Base-by-base conservation (phyloP, 129 eudicot species). In the Arctium lappa region DNA sequence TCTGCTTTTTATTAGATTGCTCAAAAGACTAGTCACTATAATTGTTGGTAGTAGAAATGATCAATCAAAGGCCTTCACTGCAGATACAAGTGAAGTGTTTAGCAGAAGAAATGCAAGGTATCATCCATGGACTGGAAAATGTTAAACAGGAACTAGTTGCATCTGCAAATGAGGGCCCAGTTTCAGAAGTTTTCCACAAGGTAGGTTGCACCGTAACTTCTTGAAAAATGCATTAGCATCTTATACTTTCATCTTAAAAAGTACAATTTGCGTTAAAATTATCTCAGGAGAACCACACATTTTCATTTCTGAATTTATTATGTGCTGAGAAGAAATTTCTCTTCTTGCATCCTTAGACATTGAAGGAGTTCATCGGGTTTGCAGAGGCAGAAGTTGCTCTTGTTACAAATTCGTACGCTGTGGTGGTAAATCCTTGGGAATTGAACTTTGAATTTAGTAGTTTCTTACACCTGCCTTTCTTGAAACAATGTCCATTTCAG, bases 41-140 rank as follows among this genome's bases (percentile, higher is more conserved):
- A 38, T 79, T 32, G 33, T 73, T 69, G 29, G 75, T 29, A 81
- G 8, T 16, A n/a, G 82, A 66, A 68, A 36, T 75, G 38, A 34
- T 85, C 33, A 46, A 77, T 4, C 18, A 80, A 32, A 33, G 50
- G 16, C 53, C 53, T 42, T 72, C 60, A 32, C 75, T 88, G 85
- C 90, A 95, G 99, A 95, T 95, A 87, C 97, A 95, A 91, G 82
- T 93, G 87, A 95, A 95, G 88, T 89, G 91, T 16, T 90, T 95
- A 83, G 99, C 99, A 79, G 99, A 95, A 91, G 98, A 95, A 87
- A 95, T 95, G 98, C 98, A 95, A 91, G 92, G 97, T 62, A 95
- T 95, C 76, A 88, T 88, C 73, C 93, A 95, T 79, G 99, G 99
- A 76, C 74, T 95, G 31, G 98, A 95, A 86, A 93, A 91, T 79